Evolutionary conservation across 1,139 yeast species (phyloP).

Genomic region (Kodamaea arcana): DNA sequence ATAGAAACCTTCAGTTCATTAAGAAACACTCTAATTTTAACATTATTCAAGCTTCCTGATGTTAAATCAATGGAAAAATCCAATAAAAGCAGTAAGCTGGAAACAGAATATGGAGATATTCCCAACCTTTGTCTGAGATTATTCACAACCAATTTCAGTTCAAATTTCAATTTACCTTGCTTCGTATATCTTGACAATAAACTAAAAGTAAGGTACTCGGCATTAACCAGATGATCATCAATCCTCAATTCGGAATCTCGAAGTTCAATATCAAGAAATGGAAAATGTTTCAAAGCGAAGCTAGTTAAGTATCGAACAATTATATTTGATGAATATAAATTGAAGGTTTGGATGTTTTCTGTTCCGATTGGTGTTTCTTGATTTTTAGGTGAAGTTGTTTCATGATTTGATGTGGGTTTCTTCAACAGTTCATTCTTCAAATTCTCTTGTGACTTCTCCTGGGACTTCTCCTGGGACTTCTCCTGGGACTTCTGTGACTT

Average conservation of each 20-base stretch:
- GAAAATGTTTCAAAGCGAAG: slow-evolving; percentile 20
- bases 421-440: too few relatives aligned
- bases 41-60: slow-evolving; percentile 18
- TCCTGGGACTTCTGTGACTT: not conserved
- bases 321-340: slow-evolving; percentile 18
- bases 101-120: slow-evolving; percentile 11
- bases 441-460: too few relatives aligned
- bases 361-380: too few relatives aligned
- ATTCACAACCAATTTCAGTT: slow-evolving; percentile 11
- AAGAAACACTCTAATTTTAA: slow-evolving; percentile 20
- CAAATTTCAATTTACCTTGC: slow-evolving; percentile 12
- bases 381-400: too few relatives aligned
- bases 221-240: slow-evolving; percentile 9
- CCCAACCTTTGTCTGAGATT: slow-evolving; percentile 5
- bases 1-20: slow-evolving; percentile 27
- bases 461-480: too few relatives aligned
- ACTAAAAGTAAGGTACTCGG: slow-evolving; percentile 23
- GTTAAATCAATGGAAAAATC: slow-evolving; percentile 18
- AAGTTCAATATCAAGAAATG: slow-evolving; percentile 26
- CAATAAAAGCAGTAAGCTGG: slow-evolving; percentile 21
- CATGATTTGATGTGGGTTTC: too few relatives aligned
- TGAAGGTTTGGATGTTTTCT: slow-evolving; percentile 7
- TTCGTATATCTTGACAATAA: slow-evolving; percentile 20
- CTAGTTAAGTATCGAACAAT: slow-evolving; percentile 11
- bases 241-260: slow-evolving; percentile 17